Evolutionary conservation across 2,329 filamentous ascomycete species (phyloP).

Genomic region (Raffaelea albimanens): DNA sequence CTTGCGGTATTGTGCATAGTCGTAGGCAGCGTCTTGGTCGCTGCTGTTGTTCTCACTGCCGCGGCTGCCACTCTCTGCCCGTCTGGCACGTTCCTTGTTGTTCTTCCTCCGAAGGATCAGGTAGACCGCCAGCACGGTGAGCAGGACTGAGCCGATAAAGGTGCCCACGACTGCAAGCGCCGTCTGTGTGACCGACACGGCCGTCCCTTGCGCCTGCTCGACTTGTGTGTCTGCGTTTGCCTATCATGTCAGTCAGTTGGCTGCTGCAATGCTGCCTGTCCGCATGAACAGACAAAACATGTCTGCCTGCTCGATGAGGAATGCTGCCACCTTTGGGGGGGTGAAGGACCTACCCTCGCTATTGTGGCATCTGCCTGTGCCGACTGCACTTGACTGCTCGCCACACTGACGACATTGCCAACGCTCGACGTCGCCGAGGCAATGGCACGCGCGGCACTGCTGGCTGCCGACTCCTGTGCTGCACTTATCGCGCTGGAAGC

Average conservation of each 20-base stretch:
- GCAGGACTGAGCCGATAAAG: constrained; percentile 30
- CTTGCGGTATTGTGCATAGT: constrained; percentile 18
- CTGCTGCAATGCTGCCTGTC: too few relatives aligned
- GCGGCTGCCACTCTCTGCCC: not conserved
- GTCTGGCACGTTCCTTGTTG: constrained; percentile 13
- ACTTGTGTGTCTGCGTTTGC: constrained; percentile 22
- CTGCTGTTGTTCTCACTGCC: constrained; percentile 1
- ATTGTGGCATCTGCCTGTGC: constrained; percentile 22
- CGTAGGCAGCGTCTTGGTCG: too few relatives aligned
- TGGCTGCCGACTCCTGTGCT: constrained; percentile 16
- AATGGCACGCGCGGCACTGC: constrained; percentile 19
- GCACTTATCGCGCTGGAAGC: constrained; percentile 15
- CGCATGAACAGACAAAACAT: too few relatives aligned
- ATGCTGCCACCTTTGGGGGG: too few relatives aligned
- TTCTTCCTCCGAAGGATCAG: constrained; percentile 22
- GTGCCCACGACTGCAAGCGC: constrained; percentile 31
- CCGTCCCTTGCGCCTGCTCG: constrained; percentile 24
- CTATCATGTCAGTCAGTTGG: too few relatives aligned
- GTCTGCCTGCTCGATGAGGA: too few relatives aligned
- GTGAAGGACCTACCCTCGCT: constrained; percentile 16
- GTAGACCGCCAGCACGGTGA: constrained; percentile 28
- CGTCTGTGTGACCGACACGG: constrained; percentile 30
- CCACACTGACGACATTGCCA: constrained; percentile 13
- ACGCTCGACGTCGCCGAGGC: constrained; percentile 19
- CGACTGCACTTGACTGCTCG: constrained; percentile 18